A percentile compares a stretch with the other conserved stretches of the same genome.
Conservation (phyloP, 345 rosid genomes). For the Eucalyptus fibrosa region DNA sequence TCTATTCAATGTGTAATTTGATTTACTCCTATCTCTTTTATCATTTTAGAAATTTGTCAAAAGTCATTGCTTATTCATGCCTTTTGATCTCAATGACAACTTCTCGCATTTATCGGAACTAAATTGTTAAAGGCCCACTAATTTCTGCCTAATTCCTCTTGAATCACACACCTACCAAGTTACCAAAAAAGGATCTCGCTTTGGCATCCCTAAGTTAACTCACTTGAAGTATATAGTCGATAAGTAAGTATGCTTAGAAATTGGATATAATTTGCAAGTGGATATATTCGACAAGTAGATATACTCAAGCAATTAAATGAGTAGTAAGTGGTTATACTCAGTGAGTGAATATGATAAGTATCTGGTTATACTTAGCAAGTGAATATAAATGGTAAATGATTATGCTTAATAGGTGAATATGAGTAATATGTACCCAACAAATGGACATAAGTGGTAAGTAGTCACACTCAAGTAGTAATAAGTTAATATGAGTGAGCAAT, state of each 20-base stretch:
- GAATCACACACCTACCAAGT: background rate
- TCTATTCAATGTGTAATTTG: no score
- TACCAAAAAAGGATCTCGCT: fast-evolving
- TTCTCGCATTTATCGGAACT: no score
- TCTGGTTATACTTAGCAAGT: background rate
- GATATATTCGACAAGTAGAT: fast-evolving
- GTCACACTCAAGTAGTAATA: no score
- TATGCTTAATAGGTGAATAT: fast-evolving
- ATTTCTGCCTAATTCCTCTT: background rate
- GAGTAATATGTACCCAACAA: background rate
- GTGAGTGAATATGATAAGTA: no score
- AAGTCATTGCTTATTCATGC: background rate
- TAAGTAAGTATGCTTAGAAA: background rate
- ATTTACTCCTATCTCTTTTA: no score
- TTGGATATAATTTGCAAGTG: no score
- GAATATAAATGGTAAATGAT: no score
- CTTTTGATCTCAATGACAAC: fast-evolving
- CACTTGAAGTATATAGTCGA: no score
- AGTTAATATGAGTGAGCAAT: no score
- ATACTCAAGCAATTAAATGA: no score
- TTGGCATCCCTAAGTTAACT: background rate
- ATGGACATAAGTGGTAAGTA: no score
- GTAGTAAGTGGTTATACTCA: background rate
- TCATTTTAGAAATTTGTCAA: background rate
- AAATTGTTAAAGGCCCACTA: no score